Base-by-base conservation (phyloP, 1,284 basidiomycete genomes). In the Earliella scabrosa region DNA sequence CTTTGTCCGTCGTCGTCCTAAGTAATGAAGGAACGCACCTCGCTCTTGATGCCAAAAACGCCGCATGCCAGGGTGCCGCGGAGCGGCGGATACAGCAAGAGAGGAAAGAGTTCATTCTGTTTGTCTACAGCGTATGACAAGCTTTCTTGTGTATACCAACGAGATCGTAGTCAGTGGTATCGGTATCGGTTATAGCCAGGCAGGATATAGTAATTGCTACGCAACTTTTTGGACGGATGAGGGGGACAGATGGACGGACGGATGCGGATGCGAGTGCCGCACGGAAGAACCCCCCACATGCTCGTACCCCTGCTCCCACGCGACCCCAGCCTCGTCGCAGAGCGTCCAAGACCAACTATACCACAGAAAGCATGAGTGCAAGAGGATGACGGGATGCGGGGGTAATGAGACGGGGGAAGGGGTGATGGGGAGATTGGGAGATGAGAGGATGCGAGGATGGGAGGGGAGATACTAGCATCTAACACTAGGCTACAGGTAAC, bases 91-190 rank as follows among this genome's bases (percentile, higher is more conserved):
- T n/a, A 24, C 39, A 41, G 11, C 39, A 41, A 24, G 39, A 41
- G 39, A 41, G 23, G 9, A 41, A 24, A 8, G 16, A 8, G 13
- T 41, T 24, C 10, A 24, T 41, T 41, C 21, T 39, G 45, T 29
- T 54, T 53, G 56, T 50, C 55, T 54, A 45, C 40, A 54, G 51
- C 43, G 32, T 52, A 59, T 52, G 52, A 52, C 47, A 52, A 40
- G 44, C 41, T 45, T 59, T 49, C 44, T 59, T 44, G 52, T 36
- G 54, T 59, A 59, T n/a, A n/a, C n/a, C 57, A 52, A 63, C 58
- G 55, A 59, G 57, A 63, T 57, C 60, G 52, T 63, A 57, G 55
- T 58, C 61, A 59, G 53, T 57, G 61, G 61, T 63, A 63, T 63
- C 55, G 61, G 61, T 63, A 63, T 63, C 55, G 55, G 53, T 56